These are phyloP conservation scores for Otatea glauca DNA, from an alignment of 176 grass and related monocot genomes.

Conservation along the genomic window DNA sequence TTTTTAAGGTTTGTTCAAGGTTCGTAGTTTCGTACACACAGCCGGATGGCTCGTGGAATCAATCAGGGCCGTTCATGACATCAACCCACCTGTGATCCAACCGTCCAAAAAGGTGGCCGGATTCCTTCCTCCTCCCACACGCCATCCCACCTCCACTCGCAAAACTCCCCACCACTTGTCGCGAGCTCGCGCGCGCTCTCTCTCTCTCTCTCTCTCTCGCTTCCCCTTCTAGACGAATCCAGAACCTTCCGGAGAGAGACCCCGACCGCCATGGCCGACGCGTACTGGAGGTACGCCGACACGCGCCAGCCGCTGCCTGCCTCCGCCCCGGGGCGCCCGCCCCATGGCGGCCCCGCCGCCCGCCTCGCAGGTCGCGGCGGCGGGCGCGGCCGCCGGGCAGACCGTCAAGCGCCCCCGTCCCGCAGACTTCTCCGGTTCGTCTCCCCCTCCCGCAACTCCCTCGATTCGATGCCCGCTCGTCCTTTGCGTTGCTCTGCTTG, in stretches of 20 bases:
- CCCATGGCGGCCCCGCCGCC: not conserved
- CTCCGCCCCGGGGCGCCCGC: constrained; percentile 7
- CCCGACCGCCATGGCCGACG: constrained; percentile 55
- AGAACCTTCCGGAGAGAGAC: not conserved
- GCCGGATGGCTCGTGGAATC: too few species aligned
- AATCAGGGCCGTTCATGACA: too few species aligned
- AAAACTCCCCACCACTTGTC: too few species aligned
- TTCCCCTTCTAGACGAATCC: not conserved
- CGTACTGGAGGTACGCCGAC: constrained; percentile 75
- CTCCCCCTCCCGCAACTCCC: too few species aligned
- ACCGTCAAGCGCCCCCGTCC: constrained; percentile 60
- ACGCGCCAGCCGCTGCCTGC: constrained; percentile 35
- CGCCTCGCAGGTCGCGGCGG: not conserved
- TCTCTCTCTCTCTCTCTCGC: not conserved
- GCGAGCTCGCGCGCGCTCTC: too few species aligned
- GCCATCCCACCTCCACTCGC: not conserved
- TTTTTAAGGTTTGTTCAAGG: too few species aligned
- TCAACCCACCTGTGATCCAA: not conserved
- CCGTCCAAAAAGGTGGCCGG: not conserved
- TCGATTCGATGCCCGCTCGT: not conserved
- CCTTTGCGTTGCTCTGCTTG: not conserved
- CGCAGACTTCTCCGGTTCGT: constrained; percentile 59
- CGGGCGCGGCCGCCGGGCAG: constrained; percentile 10
- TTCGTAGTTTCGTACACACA: too few species aligned
- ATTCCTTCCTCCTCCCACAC: not conserved